Evolutionary conservation across 148 eudicot genomes (phyloP).

Genomic region (Spergularia bocconei): DNA sequence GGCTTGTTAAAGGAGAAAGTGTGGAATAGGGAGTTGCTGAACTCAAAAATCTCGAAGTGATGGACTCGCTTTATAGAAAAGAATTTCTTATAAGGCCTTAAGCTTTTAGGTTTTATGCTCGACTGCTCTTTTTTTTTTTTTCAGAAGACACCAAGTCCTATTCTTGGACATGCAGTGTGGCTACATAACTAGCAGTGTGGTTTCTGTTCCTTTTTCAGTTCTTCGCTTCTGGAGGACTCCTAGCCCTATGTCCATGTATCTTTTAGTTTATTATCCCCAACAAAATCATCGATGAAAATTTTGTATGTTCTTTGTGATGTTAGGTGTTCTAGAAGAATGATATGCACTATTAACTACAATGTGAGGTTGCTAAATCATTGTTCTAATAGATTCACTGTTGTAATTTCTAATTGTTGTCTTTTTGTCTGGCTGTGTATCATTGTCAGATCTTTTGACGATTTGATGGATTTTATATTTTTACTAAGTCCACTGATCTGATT

Average conservation of each 20-base stretch:
- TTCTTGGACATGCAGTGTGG: neutral
- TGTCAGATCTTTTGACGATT: neutral
- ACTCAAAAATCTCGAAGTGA: too few species aligned
- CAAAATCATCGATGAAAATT: too few species aligned
- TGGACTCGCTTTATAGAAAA: too few species aligned
- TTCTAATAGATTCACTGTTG: neutral
- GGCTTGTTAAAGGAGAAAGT: too few species aligned
- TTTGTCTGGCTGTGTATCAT: neutral
- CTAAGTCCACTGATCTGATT: neutral
- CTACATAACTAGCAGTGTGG: neutral
- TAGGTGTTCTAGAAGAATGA: too few species aligned
- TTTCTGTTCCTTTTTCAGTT: neutral
- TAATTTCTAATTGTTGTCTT: neutral
- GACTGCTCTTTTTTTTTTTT: neutral
- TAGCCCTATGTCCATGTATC: neutral
- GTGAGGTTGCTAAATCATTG: too few species aligned
- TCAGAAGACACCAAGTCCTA: neutral
- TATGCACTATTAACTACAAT: too few species aligned
- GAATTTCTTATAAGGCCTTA: too few species aligned
- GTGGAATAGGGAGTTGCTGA: too few species aligned
- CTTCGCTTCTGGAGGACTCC: neutral
- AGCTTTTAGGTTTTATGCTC: neutral
- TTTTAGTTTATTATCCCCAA: too few species aligned
- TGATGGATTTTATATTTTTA: neutral
- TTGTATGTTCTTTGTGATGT: too few species aligned